phyloP scores from a whole-genome alignment of 306 rosid species.

The Lotus japonicus region DNA sequence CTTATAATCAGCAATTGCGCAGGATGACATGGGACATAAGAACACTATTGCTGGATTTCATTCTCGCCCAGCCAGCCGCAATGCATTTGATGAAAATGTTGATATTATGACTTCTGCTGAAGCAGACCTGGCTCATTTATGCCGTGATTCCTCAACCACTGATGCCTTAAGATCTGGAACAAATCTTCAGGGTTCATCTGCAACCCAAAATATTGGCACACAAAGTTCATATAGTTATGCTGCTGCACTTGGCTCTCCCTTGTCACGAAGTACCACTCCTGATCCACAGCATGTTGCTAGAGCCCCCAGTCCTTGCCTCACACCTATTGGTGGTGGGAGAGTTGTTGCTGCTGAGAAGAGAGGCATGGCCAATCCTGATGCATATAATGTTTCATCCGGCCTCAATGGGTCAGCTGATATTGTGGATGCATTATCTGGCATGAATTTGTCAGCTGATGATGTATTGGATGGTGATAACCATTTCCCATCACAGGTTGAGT shows the following conservation, averaged over 20 bases:
- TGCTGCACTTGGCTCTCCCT: slow-evolving; percentile 76
- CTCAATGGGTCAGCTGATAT: slow-evolving; percentile 63
- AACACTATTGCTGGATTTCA: slow-evolving; percentile 49
- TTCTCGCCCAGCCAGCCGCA: slow-evolving; percentile 88
- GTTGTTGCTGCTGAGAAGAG: slow-evolving; percentile 58
- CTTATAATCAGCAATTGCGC: slow-evolving; percentile 23
- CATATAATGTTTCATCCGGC: slow-evolving; percentile 57
- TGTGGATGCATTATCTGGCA: slow-evolving; percentile 67
- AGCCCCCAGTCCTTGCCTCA: slow-evolving; percentile 90
- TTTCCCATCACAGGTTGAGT: slow-evolving; percentile 57
- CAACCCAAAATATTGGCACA: slow-evolving; percentile 48
- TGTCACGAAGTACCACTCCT: slow-evolving; percentile 92
- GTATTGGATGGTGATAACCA: slow-evolving; percentile 47
- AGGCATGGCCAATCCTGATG: slow-evolving; percentile 51
- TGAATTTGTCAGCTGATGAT: slow-evolving; percentile 67
- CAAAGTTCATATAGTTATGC: slow-evolving; percentile 75
- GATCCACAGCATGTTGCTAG: slow-evolving; percentile 82
- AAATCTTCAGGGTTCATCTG: slow-evolving; percentile 63
- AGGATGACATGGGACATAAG: slow-evolving; percentile 79
- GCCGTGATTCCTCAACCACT: slow-evolving; percentile 38
- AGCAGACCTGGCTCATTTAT: slow-evolving; percentile 49
- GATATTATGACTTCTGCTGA: slow-evolving; percentile 54
- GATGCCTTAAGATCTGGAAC: slow-evolving; percentile 47
- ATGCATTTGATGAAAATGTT: slow-evolving; percentile 77
- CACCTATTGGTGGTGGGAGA: slow-evolving; percentile 93